Evolutionary conservation across 805 yeast species (phyloP).

Genomic region (Monosporozyma yasuniensis): DNA sequence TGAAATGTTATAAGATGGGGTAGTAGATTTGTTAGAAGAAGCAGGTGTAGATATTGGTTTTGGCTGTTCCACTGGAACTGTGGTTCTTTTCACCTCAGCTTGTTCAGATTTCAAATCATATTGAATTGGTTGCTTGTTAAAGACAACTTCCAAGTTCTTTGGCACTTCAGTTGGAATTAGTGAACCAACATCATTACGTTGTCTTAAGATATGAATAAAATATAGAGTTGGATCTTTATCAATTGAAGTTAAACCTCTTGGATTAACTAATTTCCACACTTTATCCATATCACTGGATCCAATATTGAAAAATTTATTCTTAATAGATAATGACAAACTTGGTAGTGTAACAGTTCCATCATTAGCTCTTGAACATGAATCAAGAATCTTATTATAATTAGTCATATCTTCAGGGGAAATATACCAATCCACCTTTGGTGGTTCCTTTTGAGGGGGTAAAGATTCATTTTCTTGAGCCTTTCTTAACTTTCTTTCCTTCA

Average conservation of each 20-base stretch:
- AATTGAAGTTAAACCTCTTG: slow-evolving; percentile 75
- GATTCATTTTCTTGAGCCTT: slow-evolving; percentile 31
- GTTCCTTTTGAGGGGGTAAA: slow-evolving; percentile 13
- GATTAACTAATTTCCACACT: slow-evolving; percentile 94
- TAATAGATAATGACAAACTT: slow-evolving; percentile 53
- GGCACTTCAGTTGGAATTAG: slow-evolving; percentile 94
- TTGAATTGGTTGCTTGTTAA: slow-evolving; percentile 73
- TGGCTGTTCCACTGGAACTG: slow-evolving; percentile 5
- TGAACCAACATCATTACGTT: slow-evolving; percentile 69
- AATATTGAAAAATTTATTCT: slow-evolving; percentile 56
- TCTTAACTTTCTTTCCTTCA: slow-evolving; percentile 69
- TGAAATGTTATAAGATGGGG: neutral
- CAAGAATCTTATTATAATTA: slow-evolving; percentile 70
- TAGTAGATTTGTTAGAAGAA: neutral
- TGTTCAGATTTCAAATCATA: slow-evolving; percentile 55
- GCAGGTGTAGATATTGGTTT: slow-evolving; percentile 12
- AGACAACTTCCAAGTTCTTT: slow-evolving; percentile 80
- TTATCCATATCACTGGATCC: slow-evolving; percentile 79
- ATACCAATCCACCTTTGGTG: slow-evolving; percentile 76
- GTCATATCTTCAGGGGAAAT: slow-evolving; percentile 80
- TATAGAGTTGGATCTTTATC: slow-evolving; percentile 90
- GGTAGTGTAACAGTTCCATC: slow-evolving; percentile 82
- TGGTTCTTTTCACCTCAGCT: slow-evolving; percentile 32
- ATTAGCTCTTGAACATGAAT: slow-evolving; percentile 41
- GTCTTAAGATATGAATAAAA: slow-evolving; percentile 83